phyloP scores from a whole-genome alignment of 345 rosid genomes.

The Ceriops tagal region DNA sequence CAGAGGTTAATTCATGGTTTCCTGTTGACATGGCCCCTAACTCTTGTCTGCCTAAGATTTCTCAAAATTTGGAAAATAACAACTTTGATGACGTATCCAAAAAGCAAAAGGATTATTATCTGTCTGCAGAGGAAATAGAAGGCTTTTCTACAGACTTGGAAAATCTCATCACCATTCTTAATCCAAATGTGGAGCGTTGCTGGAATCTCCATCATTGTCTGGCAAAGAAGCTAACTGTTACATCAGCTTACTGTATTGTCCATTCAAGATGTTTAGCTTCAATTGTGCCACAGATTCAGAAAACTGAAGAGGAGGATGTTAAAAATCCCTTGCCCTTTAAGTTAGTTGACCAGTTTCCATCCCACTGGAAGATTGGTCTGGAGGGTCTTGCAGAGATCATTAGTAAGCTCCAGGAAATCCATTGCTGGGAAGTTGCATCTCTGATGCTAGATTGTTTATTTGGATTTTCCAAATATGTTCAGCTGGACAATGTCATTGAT shows the following conservation, averaged over 20 bases:
- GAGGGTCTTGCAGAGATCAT: constrained; percentile 52
- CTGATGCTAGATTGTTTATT: constrained; percentile 63
- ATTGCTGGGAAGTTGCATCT: constrained; percentile 74
- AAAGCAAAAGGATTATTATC: constrained; percentile 24
- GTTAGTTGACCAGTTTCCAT: constrained; percentile 31
- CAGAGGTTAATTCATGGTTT: constrained; percentile 41
- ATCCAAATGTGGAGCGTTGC: constrained; percentile 51
- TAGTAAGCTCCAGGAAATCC: constrained; percentile 42
- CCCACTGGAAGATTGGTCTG: constrained; percentile 47
- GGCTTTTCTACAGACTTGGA: constrained; percentile 51
- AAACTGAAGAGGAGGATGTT: constrained; percentile 29
- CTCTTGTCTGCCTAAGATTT: constrained; percentile 27
- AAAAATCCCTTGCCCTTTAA: constrained; percentile 30
- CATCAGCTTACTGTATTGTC: constrained; percentile 54
- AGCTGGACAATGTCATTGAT: constrained; percentile 35
- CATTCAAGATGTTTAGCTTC: constrained; percentile 56
- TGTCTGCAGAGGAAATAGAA: constrained; percentile 47
- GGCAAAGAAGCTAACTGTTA: constrained; percentile 47
- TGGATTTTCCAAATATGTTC: constrained; percentile 46
- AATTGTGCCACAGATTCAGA: constrained; percentile 30
- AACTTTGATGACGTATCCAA: constrained; percentile 18
- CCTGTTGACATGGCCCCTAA: constrained; percentile 35
- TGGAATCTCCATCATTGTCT: constrained; percentile 65
- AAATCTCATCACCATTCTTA: constrained; percentile 42
- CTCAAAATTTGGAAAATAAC: constrained; percentile 30